Conservation (phyloP, 2,329 filamentous ascomycete species). For the Alternaria novae-zelandiae region DNA sequence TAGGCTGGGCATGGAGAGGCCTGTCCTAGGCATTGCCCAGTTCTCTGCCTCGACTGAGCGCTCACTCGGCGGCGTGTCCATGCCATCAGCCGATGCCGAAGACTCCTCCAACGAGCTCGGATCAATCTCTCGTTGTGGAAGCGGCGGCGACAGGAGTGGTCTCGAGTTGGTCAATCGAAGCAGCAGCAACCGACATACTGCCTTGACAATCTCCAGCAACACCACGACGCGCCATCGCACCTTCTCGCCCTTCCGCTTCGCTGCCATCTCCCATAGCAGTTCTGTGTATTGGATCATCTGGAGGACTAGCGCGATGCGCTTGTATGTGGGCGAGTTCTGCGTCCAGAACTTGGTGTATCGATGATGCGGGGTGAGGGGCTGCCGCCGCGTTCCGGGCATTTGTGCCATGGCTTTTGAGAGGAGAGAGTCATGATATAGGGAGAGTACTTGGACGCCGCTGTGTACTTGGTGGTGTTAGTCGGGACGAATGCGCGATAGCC, state of each 20-base stretch:
- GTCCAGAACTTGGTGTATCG: constrained; percentile 71
- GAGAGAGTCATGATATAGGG: constrained; percentile 89
- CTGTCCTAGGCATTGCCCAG: constrained; percentile 95
- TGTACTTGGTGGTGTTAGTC: constrained; percentile 63
- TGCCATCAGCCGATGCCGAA: constrained; percentile 53
- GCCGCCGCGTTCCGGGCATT: constrained; percentile 60
- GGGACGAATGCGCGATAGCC: constrained; percentile 5
- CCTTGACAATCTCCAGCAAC: constrained; percentile 83
- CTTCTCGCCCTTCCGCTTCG: constrained; percentile 82
- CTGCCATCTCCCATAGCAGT: constrained; percentile 96
- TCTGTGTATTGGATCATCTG: constrained; percentile 95
- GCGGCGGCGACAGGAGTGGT: constrained; percentile 79
- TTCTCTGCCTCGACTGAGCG: constrained; percentile 52
- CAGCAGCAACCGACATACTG: constrained; percentile 79
- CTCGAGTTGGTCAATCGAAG: constrained; percentile 82
- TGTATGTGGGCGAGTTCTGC: constrained; percentile 71
- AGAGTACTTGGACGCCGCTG: constrained; percentile 86
- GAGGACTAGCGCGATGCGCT: constrained; percentile 78
- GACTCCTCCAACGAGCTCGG: constrained; percentile 65
- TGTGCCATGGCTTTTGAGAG: constrained; percentile 70
- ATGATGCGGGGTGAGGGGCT: constrained; percentile 63
- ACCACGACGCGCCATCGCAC: constrained; percentile 87
- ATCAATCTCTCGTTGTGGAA: constrained; percentile 85
- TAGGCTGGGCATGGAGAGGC: constrained; percentile 80
- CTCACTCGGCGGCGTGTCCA: constrained; percentile 54